A percentile compares a stretch with the other conserved stretches of the same genome.
phyloP scores from a whole-genome alignment of 371 early-diverging fungal genomes.

The Batrachochytrium dendrobatidis region DNA sequence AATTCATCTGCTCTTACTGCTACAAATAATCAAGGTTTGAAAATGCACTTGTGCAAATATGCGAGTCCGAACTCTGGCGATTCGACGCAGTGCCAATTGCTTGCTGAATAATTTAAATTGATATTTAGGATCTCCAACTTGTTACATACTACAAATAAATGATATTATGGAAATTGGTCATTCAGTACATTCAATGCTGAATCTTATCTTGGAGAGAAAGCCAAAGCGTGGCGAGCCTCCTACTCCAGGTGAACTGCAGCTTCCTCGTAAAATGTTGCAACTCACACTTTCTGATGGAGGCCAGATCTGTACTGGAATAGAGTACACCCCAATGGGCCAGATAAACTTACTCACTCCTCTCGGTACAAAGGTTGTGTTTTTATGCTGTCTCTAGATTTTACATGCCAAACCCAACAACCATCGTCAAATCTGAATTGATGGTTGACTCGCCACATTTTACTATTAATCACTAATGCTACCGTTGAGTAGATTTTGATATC shows the following conservation, averaged over 20 bases:
- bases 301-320: not conserved
- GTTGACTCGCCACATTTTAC: not conserved
- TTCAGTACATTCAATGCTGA: not conserved
- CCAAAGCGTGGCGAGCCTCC: not conserved
- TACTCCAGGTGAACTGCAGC: not conserved
- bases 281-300: not conserved
- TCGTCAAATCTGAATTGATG: not conserved
- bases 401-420: not conserved
- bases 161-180: not conserved
- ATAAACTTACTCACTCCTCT: not conserved
- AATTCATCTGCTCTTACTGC: no score
- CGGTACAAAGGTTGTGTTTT: constrained; percentile 1
- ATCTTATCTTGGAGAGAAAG: not conserved
- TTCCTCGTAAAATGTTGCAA: not conserved
- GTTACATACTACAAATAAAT: not conserved
- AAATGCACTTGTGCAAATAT: no score
- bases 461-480: not conserved
- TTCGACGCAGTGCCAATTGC: no score
- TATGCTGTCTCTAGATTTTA: not conserved
- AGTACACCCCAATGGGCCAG: not conserved
- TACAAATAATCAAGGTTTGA: no score
- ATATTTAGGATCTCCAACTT: no score
- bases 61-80: no score
- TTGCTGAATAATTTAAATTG: no score
- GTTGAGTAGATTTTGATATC: not conserved